phyloP scores from a whole-genome alignment of 495 filamentous ascomycete genomes.

The Tetracladium setigerum region DNA sequence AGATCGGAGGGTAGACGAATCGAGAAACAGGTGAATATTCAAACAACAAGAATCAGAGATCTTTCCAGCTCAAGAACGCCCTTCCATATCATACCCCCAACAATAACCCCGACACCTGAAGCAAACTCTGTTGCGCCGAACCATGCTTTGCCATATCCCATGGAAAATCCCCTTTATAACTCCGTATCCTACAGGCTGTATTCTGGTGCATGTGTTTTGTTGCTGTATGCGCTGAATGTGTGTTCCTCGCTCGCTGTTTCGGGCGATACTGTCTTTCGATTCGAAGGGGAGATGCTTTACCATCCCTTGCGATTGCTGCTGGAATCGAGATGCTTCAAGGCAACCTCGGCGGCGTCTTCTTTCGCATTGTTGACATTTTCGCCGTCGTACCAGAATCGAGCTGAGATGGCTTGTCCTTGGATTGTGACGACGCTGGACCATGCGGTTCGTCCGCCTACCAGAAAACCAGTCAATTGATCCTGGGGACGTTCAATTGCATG shows the following conservation, averaged over 20 bases:
- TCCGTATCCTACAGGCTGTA: constrained; percentile 20
- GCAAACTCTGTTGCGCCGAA: constrained; percentile 20
- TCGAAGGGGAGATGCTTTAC: background rate
- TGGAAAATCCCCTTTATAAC: constrained; percentile 12
- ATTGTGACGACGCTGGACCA: constrained; percentile 74
- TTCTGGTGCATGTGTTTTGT: background rate
- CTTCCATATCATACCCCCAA: background rate
- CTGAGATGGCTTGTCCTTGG: constrained; percentile 44
- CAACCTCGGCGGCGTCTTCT: constrained; percentile 82
- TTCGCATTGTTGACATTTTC: constrained; percentile 78
- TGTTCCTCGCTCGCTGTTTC: background rate
- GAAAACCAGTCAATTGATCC: constrained; percentile 12
- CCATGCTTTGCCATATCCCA: constrained; percentile 20
- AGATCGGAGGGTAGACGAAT: no score
- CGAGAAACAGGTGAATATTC: no score
- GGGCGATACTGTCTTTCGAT: background rate
- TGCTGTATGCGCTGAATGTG: no score
- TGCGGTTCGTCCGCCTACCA: constrained; percentile 78
- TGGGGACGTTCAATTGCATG: background rate
- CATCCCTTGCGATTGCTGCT: constrained; percentile 21
- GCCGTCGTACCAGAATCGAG: constrained; percentile 89
- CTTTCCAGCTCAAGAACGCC: no score
- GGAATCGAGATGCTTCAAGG: constrained; percentile 42
- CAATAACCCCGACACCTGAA: constrained; percentile 22
- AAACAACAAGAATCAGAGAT: no score